Evolutionary conservation across 2,329 filamentous ascomycete genomes (phyloP).

Genomic region (Botrytis paeoniae): DNA sequence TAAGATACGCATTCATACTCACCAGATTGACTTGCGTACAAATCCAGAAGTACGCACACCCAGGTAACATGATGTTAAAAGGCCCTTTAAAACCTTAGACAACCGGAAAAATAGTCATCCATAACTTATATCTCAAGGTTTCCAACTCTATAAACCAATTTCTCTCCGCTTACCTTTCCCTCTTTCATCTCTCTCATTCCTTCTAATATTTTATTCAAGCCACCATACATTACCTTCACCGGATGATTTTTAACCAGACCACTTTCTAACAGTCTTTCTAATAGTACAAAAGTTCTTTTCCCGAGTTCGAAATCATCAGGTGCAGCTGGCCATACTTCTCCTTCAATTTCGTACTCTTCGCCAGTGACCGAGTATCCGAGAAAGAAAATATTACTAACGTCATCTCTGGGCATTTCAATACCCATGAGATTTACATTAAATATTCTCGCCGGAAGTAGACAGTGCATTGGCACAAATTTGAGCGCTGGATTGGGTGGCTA

Average conservation of each 20-base stretch:
- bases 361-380: not conserved
- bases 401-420: not conserved
- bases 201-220: not conserved
- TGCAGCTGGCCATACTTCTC: not conserved
- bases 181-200: conserved; percentile 1
- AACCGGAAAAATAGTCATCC: not conserved
- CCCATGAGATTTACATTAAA: conserved; percentile 1
- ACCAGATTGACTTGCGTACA: not conserved
- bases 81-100: no score
- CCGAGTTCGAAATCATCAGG: not conserved
- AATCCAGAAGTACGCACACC: not conserved
- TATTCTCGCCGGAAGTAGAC: not conserved
- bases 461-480: conserved; percentile 20
- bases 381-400: not conserved
- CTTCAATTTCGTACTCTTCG: not conserved
- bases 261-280: not conserved
- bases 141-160: not conserved
- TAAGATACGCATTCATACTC: rapidly evolving
- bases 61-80: rapidly evolving
- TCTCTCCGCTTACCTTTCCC: not conserved
- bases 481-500: conserved; percentile 30
- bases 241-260: not conserved
- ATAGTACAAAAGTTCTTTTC: not conserved
- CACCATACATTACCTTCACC: not conserved
- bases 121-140: not conserved